Percentiles rank a stretch among this genome's conserved stretches.
These are phyloP conservation scores for Aureobasidium sp. DNA, from an alignment of 2,329 filamentous ascomycete species.

Conservation along the genomic window DNA sequence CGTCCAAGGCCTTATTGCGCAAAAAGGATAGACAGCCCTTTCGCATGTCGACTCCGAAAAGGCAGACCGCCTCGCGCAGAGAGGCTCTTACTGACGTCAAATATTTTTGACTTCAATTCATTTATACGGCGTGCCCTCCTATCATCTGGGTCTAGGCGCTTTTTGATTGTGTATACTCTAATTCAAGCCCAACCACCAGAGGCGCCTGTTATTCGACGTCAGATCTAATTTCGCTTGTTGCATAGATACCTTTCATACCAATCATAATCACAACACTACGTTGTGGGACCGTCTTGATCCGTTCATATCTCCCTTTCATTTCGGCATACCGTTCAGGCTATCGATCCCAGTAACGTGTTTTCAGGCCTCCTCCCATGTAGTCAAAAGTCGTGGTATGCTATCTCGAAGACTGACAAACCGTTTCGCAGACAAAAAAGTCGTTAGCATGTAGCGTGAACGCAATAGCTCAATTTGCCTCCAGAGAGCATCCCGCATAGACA, in stretches of 20 bases:
- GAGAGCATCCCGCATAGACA: not conserved
- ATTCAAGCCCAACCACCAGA: not conserved
- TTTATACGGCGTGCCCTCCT: not conserved
- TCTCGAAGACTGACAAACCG: not conserved
- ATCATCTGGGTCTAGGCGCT: not conserved
- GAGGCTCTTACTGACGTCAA: slow-evolving; percentile 5
- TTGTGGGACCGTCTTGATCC: not conserved
- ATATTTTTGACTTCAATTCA: not conserved
- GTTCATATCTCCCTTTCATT: slow-evolving; percentile 14
- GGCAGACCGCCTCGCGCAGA: not conserved
- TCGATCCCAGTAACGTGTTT: slow-evolving; percentile 7
- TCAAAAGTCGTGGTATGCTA: slow-evolving; percentile 3
- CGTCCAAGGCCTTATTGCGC: slow-evolving; percentile 9
- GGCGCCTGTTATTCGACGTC: not conserved
- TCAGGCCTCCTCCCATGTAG: not conserved
- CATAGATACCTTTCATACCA: slow-evolving; percentile 9
- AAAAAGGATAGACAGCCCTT: not conserved
- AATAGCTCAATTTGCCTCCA: not conserved
- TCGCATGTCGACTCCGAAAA: not conserved
- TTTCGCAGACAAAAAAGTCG: slow-evolving; percentile 5
- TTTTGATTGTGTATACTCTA: slow-evolving; percentile 9
- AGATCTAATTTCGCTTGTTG: slow-evolving; percentile 7
- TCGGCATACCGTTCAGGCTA: slow-evolving; percentile 15
- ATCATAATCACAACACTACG: slow-evolving; percentile 7
- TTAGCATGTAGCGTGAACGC: not conserved